Evolutionary conservation across 257 asterid species (phyloP).

Genomic region (Gardenia jasminoides): DNA sequence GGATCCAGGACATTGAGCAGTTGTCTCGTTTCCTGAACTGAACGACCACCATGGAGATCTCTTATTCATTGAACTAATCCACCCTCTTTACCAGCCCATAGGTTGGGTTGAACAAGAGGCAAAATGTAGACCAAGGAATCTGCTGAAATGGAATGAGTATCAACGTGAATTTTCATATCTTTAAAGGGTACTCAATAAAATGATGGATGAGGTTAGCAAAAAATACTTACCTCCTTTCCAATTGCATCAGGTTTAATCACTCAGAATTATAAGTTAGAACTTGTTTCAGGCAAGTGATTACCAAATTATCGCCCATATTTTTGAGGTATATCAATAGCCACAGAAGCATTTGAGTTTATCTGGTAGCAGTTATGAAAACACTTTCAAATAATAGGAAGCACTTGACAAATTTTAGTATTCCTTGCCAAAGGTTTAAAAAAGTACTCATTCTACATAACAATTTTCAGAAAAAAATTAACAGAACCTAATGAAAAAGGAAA

Average conservation of each 20-base stretch:
- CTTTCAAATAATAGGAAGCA: not conserved
- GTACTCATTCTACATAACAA: not conserved
- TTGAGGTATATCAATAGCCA: not conserved
- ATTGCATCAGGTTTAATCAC: not conserved
- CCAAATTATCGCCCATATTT: not conserved
- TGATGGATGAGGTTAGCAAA: not conserved
- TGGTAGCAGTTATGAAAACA: not conserved
- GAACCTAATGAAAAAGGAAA: not conserved
- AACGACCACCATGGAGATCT: not conserved
- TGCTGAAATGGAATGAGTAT: not conserved
- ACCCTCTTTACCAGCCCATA: not conserved
- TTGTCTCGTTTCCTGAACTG: not conserved
- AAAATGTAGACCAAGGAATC: slow-evolving; percentile 3
- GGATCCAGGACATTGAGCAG: not conserved
- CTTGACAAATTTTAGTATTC: not conserved
- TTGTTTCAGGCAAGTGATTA: not conserved
- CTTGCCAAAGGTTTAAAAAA: not conserved
- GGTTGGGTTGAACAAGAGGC: not conserved
- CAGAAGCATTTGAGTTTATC: not conserved
- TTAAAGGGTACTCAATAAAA: not conserved
- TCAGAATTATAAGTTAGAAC: not conserved
- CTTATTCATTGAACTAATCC: not conserved
- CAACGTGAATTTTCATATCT: not conserved
- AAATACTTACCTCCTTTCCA: not conserved
- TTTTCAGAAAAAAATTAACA: not conserved